phyloP scores from a whole-genome alignment of 306 rosid genomes.

The Leucaena leucocephala region DNA sequence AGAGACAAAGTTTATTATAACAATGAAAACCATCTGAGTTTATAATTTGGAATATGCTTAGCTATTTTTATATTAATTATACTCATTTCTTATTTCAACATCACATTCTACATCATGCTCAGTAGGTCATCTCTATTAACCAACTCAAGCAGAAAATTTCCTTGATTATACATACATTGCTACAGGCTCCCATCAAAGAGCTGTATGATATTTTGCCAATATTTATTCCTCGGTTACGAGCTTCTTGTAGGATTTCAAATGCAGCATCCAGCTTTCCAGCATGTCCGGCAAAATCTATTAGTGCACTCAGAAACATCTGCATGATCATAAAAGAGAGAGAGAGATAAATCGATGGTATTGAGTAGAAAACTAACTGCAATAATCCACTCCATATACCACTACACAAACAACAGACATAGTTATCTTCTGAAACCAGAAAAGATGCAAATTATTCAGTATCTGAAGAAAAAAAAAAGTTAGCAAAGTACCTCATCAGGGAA shows the following conservation, averaged over 20 bases:
- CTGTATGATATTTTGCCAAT: conserved; percentile 78
- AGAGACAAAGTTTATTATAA: not conserved
- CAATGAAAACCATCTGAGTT: not conserved
- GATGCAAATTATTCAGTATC: conserved; percentile 15
- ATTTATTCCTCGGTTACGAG: conserved; percentile 58
- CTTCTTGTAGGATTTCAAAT: conserved; percentile 72
- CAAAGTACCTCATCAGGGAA: conserved; percentile 83
- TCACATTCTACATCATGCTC: conserved; percentile 10
- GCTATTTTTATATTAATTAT: not conserved
- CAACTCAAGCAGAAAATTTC: conserved; percentile 21
- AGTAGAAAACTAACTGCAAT: conserved; percentile 24
- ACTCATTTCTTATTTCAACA: conserved; percentile 15
- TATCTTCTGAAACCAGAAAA: conserved; percentile 25
- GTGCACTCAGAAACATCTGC: conserved; percentile 96
- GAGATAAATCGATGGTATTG: conserved; percentile 34
- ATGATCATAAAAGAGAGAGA: conserved; percentile 34
- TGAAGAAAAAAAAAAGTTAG: conserved; percentile 8
- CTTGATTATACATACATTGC: conserved; percentile 73
- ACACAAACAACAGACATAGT: conserved; percentile 18
- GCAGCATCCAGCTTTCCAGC: conserved; percentile 90
- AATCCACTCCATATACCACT: conserved; percentile 34
- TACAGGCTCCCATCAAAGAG: conserved; percentile 98
- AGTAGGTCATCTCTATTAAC: conserved; percentile 9
- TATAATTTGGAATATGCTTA: not conserved
- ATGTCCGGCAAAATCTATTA: conserved; percentile 95